Percentiles rank a stretch among this genome's conserved stretches.
These are phyloP conservation scores for Venturiaceae sp. DNA, from an alignment of 2,329 filamentous ascomycete genomes.

Conservation along the genomic window DNA sequence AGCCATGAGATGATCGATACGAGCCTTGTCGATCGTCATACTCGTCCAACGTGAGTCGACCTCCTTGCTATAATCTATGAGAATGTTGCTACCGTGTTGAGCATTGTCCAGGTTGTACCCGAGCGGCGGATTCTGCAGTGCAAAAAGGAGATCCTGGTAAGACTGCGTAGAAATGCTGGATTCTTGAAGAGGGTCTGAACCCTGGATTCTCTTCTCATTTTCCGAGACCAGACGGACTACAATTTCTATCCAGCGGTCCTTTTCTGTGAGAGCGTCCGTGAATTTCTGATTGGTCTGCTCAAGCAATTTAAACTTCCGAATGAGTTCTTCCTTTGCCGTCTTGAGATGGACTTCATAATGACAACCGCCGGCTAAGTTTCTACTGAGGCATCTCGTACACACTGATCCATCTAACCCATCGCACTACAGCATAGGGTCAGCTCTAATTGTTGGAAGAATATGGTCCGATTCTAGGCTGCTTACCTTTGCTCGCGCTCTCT, in stretches of 20 bases:
- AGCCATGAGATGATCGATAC: slow-evolving; percentile 17
- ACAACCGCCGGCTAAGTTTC: slow-evolving; percentile 12
- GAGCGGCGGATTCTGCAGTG: not conserved
- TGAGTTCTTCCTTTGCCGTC: slow-evolving; percentile 19
- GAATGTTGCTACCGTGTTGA: slow-evolving; percentile 8
- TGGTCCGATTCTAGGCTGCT: not conserved
- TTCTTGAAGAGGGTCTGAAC: not conserved
- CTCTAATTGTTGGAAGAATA: too few species aligned
- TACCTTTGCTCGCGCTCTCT: slow-evolving; percentile 20
- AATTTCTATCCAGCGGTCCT: not conserved
- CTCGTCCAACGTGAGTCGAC: slow-evolving; percentile 13
- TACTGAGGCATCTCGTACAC: slow-evolving; percentile 14
- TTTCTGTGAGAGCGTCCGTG: not conserved
- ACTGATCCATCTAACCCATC: slow-evolving; percentile 15
- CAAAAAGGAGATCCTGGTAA: not conserved
- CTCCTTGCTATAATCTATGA: slow-evolving; percentile 12
- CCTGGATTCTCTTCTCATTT: not conserved
- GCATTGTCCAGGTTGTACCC: not conserved
- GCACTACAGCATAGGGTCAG: slow-evolving; percentile 14
- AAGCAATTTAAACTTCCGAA: slow-evolving; percentile 16
- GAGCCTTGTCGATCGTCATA: slow-evolving; percentile 13
- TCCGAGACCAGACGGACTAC: not conserved
- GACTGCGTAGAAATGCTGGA: too few species aligned
- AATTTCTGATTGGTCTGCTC: slow-evolving; percentile 11
- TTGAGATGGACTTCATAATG: slow-evolving; percentile 20